These are phyloP conservation scores for Oryza rufipogon DNA, from an alignment of 176 grass and related monocot species.

Conservation along the genomic window DNA sequence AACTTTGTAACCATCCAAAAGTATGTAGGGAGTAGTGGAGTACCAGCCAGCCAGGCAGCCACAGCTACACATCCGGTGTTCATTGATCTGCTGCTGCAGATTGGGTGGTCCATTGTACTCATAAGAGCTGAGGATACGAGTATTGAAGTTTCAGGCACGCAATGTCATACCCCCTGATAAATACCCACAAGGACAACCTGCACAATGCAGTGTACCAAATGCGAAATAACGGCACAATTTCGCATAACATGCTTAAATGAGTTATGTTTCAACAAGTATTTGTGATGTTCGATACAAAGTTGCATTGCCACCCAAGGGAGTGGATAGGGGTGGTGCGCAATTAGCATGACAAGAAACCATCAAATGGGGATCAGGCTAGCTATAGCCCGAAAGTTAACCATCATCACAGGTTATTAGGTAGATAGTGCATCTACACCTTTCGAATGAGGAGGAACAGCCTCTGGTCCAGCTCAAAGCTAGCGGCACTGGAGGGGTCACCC, in stretches of 20 bases:
- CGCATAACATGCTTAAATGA: not conserved
- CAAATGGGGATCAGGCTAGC: too few relatives aligned
- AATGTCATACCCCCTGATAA: not conserved
- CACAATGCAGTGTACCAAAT: not conserved
- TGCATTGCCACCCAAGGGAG: not conserved
- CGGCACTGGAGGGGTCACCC: constrained; percentile 44
- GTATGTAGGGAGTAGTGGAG: constrained; percentile 20
- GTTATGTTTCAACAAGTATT: not conserved
- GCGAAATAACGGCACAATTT: not conserved
- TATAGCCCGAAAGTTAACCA: not conserved
- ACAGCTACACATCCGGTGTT: constrained; percentile 26
- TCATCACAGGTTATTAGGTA: not conserved
- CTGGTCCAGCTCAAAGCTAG: constrained; percentile 61
- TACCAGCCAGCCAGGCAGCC: not conserved
- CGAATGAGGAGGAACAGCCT: constrained; percentile 67
- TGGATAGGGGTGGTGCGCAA: not conserved
- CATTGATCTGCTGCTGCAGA: constrained; percentile 33
- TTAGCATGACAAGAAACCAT: not conserved
- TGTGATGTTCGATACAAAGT: not conserved
- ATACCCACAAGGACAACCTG: not conserved
- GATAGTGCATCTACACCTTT: constrained; percentile 38
- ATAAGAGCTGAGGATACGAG: constrained; percentile 5
- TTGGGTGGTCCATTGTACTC: constrained; percentile 39
- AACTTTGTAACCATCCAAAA: constrained; percentile 55
- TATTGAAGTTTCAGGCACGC: not conserved